phyloP scores from a whole-genome alignment of 169 alveolate genomes.

The Plasmodium coatneyi region DNA sequence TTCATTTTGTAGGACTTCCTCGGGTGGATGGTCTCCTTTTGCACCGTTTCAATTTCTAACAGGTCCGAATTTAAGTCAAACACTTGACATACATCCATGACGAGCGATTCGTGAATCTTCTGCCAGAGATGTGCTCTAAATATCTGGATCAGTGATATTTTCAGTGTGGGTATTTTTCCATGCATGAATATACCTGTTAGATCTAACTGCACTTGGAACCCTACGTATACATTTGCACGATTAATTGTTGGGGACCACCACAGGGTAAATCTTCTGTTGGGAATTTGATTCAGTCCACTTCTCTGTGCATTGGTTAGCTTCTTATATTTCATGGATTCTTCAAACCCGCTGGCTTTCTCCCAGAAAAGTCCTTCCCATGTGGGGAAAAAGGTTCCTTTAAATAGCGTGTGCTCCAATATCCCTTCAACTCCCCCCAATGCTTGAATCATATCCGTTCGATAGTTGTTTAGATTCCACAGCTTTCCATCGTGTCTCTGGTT shows the following conservation, averaged over 20 bases:
- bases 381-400: slow-evolving; percentile 99
- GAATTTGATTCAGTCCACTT: slow-evolving; percentile 99
- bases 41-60: slow-evolving; percentile 98
- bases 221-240: slow-evolving; percentile 99
- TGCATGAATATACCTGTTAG: slow-evolving; percentile 99
- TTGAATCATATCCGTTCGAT: slow-evolving; percentile 99
- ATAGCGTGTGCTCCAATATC: slow-evolving; percentile 99
- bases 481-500: slow-evolving; percentile 99
- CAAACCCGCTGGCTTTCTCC: slow-evolving; percentile 99
- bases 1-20: slow-evolving; percentile 99
- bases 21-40: slow-evolving; percentile 99
- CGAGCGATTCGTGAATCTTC: slow-evolving; percentile 99
- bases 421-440: slow-evolving; percentile 99
- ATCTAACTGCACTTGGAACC: slow-evolving; percentile 99
- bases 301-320: slow-evolving; percentile 99
- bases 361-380: slow-evolving; percentile 99
- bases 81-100: slow-evolving; percentile 99
- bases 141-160: slow-evolving; percentile 98
- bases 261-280: slow-evolving; percentile 99
- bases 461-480: slow-evolving; percentile 99
- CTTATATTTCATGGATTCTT: slow-evolving; percentile 99
- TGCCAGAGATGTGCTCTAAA: slow-evolving; percentile 99
- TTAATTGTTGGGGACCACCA: slow-evolving; percentile 99
- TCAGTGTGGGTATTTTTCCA: slow-evolving; percentile 99
- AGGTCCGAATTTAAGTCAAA: slow-evolving; percentile 98